Percentiles rank a stretch among this genome's conserved stretches.
Conservation (phyloP, 2,329 filamentous ascomycete species). For the Paecilomyces niveus region DNA sequence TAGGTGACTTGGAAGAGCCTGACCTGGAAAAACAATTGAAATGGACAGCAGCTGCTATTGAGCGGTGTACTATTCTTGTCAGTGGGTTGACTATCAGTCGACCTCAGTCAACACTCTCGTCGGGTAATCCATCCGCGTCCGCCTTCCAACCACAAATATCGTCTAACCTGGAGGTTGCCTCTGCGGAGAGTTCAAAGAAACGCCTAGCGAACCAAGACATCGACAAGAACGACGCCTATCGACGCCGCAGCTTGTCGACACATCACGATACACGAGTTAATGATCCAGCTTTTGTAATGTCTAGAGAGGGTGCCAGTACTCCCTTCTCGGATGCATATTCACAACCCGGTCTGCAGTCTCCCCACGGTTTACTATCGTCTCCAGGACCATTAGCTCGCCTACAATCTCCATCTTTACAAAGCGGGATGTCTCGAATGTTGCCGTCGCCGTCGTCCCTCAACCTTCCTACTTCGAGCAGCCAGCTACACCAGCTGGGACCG, state of each 20-base stretch:
- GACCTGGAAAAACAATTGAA: neutral
- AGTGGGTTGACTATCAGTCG: neutral
- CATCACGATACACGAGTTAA: neutral
- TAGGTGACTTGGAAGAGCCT: neutral
- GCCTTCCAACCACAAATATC: neutral
- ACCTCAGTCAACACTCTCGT: neutral
- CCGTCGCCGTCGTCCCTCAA: slow-evolving; percentile 16
- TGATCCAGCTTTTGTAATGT: neutral
- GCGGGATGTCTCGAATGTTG: slow-evolving; percentile 11
- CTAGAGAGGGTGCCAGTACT: neutral
- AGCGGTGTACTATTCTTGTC: neutral
- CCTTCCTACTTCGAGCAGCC: slow-evolving; percentile 4
- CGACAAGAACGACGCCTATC: neutral
- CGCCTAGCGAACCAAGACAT: neutral
- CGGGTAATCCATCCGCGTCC: neutral
- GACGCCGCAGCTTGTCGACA: neutral
- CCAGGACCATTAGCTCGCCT: neutral
- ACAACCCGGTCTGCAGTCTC: neutral
- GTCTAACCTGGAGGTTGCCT: neutral
- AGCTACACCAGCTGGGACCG: neutral
- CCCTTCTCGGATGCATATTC: neutral
- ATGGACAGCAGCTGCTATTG: neutral
- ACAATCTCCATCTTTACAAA: slow-evolving; percentile 12
- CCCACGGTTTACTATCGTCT: neutral
- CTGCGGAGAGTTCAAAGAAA: neutral